Evolutionary conservation across 1,139 yeast species (phyloP), one percentile per base, ranked within the genome.

Genomic region (Candida anutae): DNA sequence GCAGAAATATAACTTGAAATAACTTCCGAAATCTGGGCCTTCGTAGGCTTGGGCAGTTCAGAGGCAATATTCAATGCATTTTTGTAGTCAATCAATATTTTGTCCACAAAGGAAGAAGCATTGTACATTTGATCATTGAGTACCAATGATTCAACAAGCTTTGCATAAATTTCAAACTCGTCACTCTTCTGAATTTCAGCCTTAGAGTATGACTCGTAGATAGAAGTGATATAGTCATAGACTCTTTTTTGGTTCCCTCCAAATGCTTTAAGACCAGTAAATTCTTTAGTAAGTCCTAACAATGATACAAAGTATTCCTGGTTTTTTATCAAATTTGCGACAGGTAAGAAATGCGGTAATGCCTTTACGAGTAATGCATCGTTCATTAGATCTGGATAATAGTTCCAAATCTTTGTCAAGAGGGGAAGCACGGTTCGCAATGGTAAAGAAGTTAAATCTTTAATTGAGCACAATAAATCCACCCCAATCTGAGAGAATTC

Each of bases 401-500:
- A 33, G 15, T 43, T 45, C 22, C 60, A 39, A 19, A 54, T 43
- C 8, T 36, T 34, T 17, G 59, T 37, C 12, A 62, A 32, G 21
- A 47, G 40, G 3, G 63, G 60, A 12, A 59, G 39, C 12, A 61
- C 37, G 2, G 19, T 16, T 6, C 35, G 19, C 33, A 50, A 48
- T 35, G 50, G 61, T 28, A 62, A 46, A 24, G 58, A 51, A 11
- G 43, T 43, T 13, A 38, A 31, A 15, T 47, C 39, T 5, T 46
- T 34, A 12, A 81, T 70, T 18, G 75, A 62, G 25, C 42, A 48
- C 35, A 77, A 68, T 35, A 80, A 61, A 39, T 77, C 83, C 30
- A 73, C 48, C 1, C 81, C 80, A 33, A 80, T 70, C 45, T 74
- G 72, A 37, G 70, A 67, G 46, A 76, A 79, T 45, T 79, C 85